phyloP scores from a whole-genome alignment of 495 filamentous ascomycete species.

The Glarea lozoyensis region DNA sequence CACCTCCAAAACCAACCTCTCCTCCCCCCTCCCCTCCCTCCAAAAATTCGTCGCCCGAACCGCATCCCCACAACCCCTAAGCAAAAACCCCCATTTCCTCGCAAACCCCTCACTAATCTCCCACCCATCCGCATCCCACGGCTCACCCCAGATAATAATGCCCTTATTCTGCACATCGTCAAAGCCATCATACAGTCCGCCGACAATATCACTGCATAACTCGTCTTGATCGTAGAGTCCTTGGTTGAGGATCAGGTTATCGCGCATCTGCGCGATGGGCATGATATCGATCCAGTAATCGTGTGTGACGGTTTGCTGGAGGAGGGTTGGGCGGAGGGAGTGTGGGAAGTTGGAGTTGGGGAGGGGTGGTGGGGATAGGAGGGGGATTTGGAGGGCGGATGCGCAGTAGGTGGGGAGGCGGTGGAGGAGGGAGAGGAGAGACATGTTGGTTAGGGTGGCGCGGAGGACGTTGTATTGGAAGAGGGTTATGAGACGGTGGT shows the following conservation, averaged over 20 bases:
- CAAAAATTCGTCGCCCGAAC: constrained; percentile 41
- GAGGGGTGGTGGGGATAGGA: neutral
- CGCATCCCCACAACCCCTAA: constrained; percentile 39
- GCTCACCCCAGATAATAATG: constrained; percentile 43
- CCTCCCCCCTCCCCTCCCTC: constrained; percentile 38
- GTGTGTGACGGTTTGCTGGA: constrained; percentile 19
- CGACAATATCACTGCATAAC: constrained; percentile 38
- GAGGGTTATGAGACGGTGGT: constrained; percentile 25
- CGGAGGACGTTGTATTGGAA: constrained; percentile 31
- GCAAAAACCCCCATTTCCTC: constrained; percentile 40
- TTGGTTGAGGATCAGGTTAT: constrained; percentile 21
- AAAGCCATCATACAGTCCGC: constrained; percentile 30
- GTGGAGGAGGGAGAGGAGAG: constrained; percentile 18
- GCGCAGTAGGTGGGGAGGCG: constrained; percentile 21
- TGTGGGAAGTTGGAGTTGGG: constrained; percentile 11
- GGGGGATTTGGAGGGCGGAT: neutral
- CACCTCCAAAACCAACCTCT: constrained; percentile 26
- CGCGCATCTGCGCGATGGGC: constrained; percentile 22
- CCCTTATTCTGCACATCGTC: constrained; percentile 27
- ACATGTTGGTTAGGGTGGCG: constrained; percentile 25
- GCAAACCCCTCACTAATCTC: constrained; percentile 41
- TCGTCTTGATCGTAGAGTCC: constrained; percentile 35
- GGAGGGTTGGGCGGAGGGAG: constrained; percentile 15
- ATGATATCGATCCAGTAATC: constrained; percentile 27
- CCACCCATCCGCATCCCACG: constrained; percentile 37